These are phyloP conservation scores for Prunus salicina DNA, from an alignment of 306 rosid species.

Conservation along the genomic window DNA sequence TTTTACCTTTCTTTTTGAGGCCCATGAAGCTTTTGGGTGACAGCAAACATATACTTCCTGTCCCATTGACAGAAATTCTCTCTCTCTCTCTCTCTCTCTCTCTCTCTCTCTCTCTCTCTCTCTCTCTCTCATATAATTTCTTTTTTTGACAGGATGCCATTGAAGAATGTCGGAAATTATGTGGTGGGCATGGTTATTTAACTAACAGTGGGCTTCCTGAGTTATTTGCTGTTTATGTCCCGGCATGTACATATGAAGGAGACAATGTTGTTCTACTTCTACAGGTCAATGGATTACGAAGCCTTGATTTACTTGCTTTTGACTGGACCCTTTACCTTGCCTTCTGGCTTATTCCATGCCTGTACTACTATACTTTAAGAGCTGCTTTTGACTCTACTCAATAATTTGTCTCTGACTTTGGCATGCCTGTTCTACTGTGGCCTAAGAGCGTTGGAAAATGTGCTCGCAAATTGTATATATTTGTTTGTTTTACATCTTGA, in stretches of 20 bases:
- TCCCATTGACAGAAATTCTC: background rate
- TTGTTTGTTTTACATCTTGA: background rate
- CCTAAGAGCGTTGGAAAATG: background rate
- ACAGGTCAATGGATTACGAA: slow-evolving; percentile 52
- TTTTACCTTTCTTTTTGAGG: background rate
- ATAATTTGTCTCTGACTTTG: background rate
- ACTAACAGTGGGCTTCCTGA: slow-evolving; percentile 97
- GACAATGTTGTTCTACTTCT: slow-evolving; percentile 87
- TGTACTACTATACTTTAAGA: background rate
- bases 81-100: background rate
- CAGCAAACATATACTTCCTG: background rate
- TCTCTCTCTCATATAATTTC: background rate
- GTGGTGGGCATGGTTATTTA: slow-evolving; percentile 98
- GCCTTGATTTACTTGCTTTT: background rate
- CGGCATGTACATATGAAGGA: slow-evolving; percentile 98
- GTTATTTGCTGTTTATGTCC: slow-evolving; percentile 89
- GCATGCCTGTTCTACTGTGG: background rate
- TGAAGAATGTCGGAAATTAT: slow-evolving; percentile 91
- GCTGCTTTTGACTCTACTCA: background rate
- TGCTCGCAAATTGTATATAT: background rate
- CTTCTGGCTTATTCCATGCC: background rate
- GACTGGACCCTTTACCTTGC: background rate
- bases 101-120: background rate
- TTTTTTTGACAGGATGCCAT: slow-evolving; percentile 62
- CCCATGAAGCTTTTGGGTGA: background rate